Conservation (phyloP, 305 asterid species). For the Solanum chacoense region DNA sequence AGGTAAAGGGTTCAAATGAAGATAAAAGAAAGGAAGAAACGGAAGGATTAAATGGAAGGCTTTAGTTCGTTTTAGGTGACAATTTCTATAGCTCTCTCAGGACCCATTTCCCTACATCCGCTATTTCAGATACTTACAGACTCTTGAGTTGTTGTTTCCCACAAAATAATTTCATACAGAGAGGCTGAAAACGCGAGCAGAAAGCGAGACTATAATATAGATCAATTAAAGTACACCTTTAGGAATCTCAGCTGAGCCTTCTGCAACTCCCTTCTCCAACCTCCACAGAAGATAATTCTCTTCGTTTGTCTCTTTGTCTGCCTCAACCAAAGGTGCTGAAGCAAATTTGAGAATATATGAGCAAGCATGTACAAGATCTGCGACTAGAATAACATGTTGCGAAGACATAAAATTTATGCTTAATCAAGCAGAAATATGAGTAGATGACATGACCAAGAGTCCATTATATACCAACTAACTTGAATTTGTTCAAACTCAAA, state of each 20-base stretch:
- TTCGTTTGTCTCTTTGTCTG: conserved; percentile 61
- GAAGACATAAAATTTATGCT: neutral
- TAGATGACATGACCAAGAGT: neutral
- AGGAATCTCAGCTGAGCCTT: conserved; percentile 80
- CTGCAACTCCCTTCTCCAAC: conserved; percentile 84
- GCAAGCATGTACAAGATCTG: neutral
- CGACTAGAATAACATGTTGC: neutral
- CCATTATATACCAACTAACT: neutral
- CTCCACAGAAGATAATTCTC: conserved; percentile 73
- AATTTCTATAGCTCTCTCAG: neutral
- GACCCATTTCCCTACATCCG: neutral
- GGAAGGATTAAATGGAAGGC: neutral
- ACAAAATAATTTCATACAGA: neutral
- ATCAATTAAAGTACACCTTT: conserved; percentile 31
- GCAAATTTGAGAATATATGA: neutral
- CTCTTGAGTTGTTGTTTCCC: neutral
- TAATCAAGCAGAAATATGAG: neutral
- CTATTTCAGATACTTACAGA: neutral
- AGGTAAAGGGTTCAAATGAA: neutral
- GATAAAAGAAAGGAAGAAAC: neutral
- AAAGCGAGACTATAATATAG: neutral
- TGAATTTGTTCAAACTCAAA: neutral
- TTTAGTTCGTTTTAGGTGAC: neutral
- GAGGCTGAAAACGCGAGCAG: neutral
- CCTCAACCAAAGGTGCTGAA: conserved; percentile 86